A percentile compares a stretch with the other conserved stretches of the same genome.
These are phyloP conservation scores for Tremellales sp. DNA, from an alignment of 1,284 basidiomycete species.

Conservation along the genomic window DNA sequence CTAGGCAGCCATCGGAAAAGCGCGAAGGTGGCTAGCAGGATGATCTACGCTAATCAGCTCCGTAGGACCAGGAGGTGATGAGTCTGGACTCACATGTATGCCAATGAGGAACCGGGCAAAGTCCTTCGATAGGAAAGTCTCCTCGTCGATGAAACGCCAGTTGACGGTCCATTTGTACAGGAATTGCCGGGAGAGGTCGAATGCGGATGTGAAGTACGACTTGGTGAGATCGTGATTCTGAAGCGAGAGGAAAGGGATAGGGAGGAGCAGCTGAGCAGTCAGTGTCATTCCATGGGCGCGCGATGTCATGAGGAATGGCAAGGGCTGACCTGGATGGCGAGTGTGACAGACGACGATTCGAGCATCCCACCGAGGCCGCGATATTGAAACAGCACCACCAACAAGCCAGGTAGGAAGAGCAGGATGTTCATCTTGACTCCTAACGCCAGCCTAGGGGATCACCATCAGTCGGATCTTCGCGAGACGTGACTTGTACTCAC, in stretches of 20 bases:
- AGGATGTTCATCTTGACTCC: constrained; percentile 96
- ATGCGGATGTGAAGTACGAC: constrained; percentile 74
- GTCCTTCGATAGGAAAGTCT: constrained; percentile 62
- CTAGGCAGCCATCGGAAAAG: constrained; percentile 65
- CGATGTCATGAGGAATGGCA: constrained; percentile 2
- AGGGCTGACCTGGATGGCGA: constrained; percentile 46
- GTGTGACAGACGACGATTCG: constrained; percentile 57
- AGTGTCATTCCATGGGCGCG: neutral
- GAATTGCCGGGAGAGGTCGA: constrained; percentile 84
- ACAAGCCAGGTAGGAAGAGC: constrained; percentile 83
- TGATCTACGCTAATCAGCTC: constrained; percentile 3
- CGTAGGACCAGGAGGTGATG: neutral
- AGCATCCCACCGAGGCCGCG: constrained; percentile 61
- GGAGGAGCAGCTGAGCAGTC: constrained; percentile 59
- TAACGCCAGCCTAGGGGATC: constrained; percentile 62
- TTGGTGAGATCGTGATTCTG: constrained; percentile 8
- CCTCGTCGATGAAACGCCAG: constrained; percentile 81
- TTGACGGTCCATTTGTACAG: constrained; percentile 98
- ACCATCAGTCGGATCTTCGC: neutral
- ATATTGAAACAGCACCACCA: constrained; percentile 73
- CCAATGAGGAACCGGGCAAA: constrained; percentile 65
- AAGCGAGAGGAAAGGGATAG: constrained; percentile 61
- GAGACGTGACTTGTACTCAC: constrained; percentile 51
- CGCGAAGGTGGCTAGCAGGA: constrained; percentile 63
- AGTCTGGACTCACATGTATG: constrained; percentile 58